These are phyloP conservation scores for Cutaneotrichosporon sp. DNA, from an alignment of 1,284 basidiomycete genomes.

Conservation along the genomic window DNA sequence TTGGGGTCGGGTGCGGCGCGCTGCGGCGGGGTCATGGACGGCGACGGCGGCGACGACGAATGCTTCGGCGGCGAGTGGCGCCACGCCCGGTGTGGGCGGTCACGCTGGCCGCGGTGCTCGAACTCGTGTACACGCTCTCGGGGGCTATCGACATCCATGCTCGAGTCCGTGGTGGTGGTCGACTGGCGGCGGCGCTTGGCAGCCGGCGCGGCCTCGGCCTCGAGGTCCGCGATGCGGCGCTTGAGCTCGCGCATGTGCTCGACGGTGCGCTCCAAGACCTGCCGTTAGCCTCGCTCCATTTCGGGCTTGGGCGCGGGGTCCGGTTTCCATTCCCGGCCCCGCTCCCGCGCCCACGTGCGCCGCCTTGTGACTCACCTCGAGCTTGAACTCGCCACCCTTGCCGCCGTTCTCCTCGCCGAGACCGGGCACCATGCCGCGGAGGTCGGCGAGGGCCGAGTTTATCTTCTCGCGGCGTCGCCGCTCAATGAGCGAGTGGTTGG, in stretches of 20 bases:
- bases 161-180: constrained; percentile 5
- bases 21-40: constrained; percentile 30
- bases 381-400: constrained; percentile 53
- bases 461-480: constrained; percentile 53
- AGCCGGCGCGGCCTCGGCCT: constrained; percentile 15
- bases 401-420: constrained; percentile 43
- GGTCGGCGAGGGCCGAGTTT: constrained; percentile 47
- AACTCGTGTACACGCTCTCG: neutral
- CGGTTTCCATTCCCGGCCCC: neutral
- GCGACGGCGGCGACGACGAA: constrained; percentile 30
- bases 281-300: neutral
- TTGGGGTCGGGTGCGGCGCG: constrained; percentile 29
- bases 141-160: constrained; percentile 17
- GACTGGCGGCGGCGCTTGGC: constrained; percentile 4
- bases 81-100: neutral
- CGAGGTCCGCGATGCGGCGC: constrained; percentile 34
- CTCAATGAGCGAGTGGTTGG: constrained; percentile 53
- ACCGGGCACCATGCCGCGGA: constrained; percentile 52
- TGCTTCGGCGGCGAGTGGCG: constrained; percentile 10
- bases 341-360: neutral
- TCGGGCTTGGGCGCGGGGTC: too few species aligned
- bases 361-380: constrained; percentile 41
- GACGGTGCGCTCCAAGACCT: constrained; percentile 53
- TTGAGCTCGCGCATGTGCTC: constrained; percentile 51
- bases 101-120: neutral